Percentiles rank a stretch among this genome's conserved stretches.
Conservation (phyloP, 176 grass and related monocot genomes). For the Puya raimondii region DNA sequence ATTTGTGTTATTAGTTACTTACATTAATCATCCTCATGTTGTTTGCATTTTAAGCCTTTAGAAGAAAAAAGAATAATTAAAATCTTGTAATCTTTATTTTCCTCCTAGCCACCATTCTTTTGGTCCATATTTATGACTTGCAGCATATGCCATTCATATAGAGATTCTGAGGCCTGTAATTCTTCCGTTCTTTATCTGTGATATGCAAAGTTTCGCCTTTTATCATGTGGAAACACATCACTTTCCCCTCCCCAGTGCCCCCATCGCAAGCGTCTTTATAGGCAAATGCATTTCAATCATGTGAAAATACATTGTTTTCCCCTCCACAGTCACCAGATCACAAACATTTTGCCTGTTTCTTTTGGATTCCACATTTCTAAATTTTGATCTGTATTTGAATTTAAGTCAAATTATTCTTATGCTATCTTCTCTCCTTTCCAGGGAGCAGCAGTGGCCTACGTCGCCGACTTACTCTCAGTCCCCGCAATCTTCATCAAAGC, state of each 20-base stretch:
- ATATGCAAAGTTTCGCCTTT: neutral
- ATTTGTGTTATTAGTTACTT: too few relatives aligned
- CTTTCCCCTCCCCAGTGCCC: neutral
- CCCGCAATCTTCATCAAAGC: slow-evolving; percentile 80
- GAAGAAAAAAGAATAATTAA: too few relatives aligned
- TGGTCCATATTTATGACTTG: neutral
- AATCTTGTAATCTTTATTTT: neutral
- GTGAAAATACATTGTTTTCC: neutral
- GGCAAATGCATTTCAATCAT: neutral
- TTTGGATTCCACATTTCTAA: too few relatives aligned
- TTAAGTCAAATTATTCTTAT: neutral
- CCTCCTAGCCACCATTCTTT: neutral
- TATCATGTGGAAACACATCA: neutral
- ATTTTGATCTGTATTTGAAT: neutral
- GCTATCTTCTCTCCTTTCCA: slow-evolving; percentile 17
- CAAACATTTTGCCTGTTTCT: too few relatives aligned
- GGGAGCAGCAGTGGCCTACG: slow-evolving; percentile 89
- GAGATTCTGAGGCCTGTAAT: neutral
- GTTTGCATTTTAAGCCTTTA: too few relatives aligned
- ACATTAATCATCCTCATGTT: too few relatives aligned
- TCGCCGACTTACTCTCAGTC: slow-evolving; percentile 57
- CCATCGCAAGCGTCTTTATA: too few relatives aligned
- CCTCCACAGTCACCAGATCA: too few relatives aligned
- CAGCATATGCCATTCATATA: neutral
- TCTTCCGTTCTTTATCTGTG: neutral